Base-by-base conservation (phyloP, 768 basidiomycete species). In the Amanita molliuscula region DNA sequence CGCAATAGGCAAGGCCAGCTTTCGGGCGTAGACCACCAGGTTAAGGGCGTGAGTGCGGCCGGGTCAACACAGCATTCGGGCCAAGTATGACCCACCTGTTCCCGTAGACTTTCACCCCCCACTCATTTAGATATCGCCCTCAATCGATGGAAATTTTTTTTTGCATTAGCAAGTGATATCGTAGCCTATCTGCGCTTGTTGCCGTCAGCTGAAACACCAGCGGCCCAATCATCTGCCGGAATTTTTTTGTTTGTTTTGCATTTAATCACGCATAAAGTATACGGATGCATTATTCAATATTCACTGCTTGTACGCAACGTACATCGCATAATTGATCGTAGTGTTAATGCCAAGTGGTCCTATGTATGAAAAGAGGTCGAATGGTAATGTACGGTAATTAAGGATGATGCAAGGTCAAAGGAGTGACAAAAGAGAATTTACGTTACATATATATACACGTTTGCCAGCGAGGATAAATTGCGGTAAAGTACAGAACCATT, bases 331-430 rank as follows among this genome's bases (percentile, higher is more conserved):
- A 26, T 26, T 29, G 36, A 48, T 47, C 46, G 34, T 47, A 47
- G 31, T 25, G 35, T 47, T 48, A 36, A 48, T 37, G 47, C 36
- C 33, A 23, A 34, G 15, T 46, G 29, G 29, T 46, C 42, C 26
- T 47, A n/a, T 25, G 35, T 35, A 48, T 18, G 35, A 38, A 28
- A 20, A 28, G 21, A 25, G 9, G 47, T 9, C 35, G 33, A 50
- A 43, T 43, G 49, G 41, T 44, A 50, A 50, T 35, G 49, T 50
- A 50, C 41, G 49, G 49, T 50, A 44, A 50, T 50, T 50, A 50
- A 41, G 37, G 29, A 26, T 40, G 48, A n/a, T 48, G 48, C 48
- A 41, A 43, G n/a, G 13, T 20, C 16, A 40, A 43, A 34, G n/a
- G 25, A 38, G 29, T n/a, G 35, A 21, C 41, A 7, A 49, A 36